These are phyloP conservation scores for Fusarium verrucosum DNA, from an alignment of 2,329 filamentous ascomycete species.

Conservation along the genomic window DNA sequence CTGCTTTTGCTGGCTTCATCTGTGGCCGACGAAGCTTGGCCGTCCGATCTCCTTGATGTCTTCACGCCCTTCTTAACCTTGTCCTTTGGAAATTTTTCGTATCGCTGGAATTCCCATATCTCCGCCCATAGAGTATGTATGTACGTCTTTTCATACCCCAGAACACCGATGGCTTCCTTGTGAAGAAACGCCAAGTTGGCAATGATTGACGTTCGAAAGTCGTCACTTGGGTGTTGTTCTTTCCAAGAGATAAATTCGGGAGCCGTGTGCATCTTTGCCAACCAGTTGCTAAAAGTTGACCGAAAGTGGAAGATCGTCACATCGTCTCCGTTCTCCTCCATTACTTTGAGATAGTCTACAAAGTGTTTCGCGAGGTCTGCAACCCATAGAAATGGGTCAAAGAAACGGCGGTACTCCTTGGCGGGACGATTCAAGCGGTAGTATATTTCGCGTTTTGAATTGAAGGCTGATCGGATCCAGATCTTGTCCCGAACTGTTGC, in stretches of 20 bases:
- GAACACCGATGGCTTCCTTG: constrained; percentile 68
- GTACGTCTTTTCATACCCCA: constrained; percentile 45
- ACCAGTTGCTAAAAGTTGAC: constrained; percentile 65
- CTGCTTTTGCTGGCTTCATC: constrained; percentile 12
- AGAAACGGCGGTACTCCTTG: constrained; percentile 69
- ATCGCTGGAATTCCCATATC: constrained; percentile 50
- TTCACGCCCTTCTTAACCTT: neutral
- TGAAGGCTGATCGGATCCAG: constrained; percentile 69
- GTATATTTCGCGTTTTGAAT: constrained; percentile 61
- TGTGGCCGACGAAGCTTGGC: neutral
- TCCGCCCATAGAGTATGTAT: constrained; percentile 65
- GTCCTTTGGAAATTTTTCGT: constrained; percentile 38
- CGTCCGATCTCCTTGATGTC: neutral
- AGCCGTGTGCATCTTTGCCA: constrained; percentile 57
- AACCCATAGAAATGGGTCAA: constrained; percentile 73
- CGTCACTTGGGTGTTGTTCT: constrained; percentile 54
- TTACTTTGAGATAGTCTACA: constrained; percentile 68
- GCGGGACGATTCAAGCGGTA: constrained; percentile 69
- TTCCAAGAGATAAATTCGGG: constrained; percentile 65
- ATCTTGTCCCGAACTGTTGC: constrained; percentile 62
- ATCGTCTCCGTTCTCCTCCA: constrained; percentile 42
- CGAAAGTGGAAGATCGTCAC: constrained; percentile 68
- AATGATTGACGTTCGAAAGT: constrained; percentile 71
- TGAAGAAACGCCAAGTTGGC: constrained; percentile 71
- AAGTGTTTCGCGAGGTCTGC: constrained; percentile 76